A percentile compares a stretch with the other conserved stretches of the same genome.
phyloP scores from a whole-genome alignment of 768 basidiomycete species.

The Tylopilus vinaceipallidus region DNA sequence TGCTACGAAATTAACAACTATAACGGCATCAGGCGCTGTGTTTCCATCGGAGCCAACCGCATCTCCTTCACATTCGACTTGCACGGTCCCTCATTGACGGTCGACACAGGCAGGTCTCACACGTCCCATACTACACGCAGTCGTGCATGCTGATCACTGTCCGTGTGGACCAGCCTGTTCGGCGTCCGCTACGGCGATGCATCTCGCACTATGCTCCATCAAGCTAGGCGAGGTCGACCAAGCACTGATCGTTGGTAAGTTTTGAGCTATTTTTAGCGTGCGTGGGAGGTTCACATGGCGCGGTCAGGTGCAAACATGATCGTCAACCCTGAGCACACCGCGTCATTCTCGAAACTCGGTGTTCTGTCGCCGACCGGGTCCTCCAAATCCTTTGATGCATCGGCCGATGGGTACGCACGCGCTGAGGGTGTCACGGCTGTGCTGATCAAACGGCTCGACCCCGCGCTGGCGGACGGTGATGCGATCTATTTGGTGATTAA shows the following conservation, averaged over 20 bases:
- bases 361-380: conserved; percentile 37
- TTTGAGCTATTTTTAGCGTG: not conserved
- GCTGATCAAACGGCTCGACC: no score
- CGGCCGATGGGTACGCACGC: conserved; percentile 33
- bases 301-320: conserved; percentile 29
- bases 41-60: conserved; percentile 31
- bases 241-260: conserved; percentile 39
- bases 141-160: not conserved
- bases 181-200: conserved; percentile 45
- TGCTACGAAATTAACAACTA: conserved; percentile 28
- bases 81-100: conserved; percentile 48
- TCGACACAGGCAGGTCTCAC: conserved; percentile 32
- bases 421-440: no score
- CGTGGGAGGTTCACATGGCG: not conserved
- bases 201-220: conserved; percentile 47
- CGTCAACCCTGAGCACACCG: conserved; percentile 26
- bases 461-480: no score
- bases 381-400: conserved; percentile 32
- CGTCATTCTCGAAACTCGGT: conserved; percentile 29
- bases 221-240: conserved; percentile 44
- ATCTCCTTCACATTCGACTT: conserved; percentile 37
- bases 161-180: conserved; percentile 35
- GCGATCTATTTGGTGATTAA: no score
- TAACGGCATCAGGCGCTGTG: conserved; percentile 30
- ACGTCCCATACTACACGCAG: not conserved